Conservation (phyloP, 1,284 basidiomycete species). For the Heterobasidion annosum region DNA sequence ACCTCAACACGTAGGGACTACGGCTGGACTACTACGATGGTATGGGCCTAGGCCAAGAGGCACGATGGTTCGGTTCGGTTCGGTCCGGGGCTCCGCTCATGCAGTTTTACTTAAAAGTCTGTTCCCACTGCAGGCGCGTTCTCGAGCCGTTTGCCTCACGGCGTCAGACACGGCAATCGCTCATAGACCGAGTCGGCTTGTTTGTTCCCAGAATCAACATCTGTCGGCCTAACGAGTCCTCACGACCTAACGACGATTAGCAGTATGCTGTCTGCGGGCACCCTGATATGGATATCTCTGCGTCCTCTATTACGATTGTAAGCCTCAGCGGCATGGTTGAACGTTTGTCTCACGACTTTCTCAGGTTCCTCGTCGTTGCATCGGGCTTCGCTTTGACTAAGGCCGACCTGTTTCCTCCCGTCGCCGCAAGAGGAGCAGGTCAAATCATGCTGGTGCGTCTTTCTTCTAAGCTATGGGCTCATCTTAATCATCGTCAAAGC, state of each 20-base stretch:
- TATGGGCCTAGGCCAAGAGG: no score
- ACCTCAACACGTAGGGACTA: no score
- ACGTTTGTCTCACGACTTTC: neutral
- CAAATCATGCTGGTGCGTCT: constrained; percentile 44
- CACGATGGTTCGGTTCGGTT: no score
- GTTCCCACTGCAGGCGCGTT: no score
- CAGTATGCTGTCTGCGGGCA: constrained; percentile 23
- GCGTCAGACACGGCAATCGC: no score
- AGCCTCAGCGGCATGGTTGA: constrained; percentile 14
- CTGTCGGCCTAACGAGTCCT: no score
- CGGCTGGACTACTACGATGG: no score
- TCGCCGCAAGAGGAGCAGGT: constrained; percentile 49
- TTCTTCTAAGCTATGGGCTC: neutral
- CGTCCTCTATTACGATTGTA: constrained; percentile 54
- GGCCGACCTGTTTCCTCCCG: constrained; percentile 47
- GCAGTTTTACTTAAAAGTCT: no score
- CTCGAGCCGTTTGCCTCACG: no score
- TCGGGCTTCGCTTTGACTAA: constrained; percentile 54
- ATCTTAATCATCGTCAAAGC: neutral
- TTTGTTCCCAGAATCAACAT: no score
- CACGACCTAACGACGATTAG: neutral
- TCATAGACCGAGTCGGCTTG: no score
- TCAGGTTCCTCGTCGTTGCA: constrained; percentile 41
- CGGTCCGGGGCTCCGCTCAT: no score
- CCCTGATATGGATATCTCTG: constrained; percentile 48